Evolutionary conservation across 352 stramenopile species (phyloP).

Genomic region (Peronospora destructor): DNA sequence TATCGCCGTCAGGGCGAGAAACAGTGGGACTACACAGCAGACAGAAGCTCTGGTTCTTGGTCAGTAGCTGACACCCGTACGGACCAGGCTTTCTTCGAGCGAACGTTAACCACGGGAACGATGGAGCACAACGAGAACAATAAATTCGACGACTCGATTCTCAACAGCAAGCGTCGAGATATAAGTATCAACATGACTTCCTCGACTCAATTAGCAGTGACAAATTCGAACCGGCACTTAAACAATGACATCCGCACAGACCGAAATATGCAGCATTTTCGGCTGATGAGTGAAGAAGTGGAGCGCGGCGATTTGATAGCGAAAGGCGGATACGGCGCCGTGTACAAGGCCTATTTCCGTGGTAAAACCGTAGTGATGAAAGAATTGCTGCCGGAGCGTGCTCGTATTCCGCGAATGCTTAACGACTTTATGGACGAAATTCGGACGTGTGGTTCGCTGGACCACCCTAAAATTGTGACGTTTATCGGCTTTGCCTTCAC

Average conservation of each 20-base stretch:
- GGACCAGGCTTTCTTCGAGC: conserved; percentile 14
- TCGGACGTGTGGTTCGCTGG: conserved; percentile 30
- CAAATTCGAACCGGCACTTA: conserved; percentile 21
- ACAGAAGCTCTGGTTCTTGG: conserved; percentile 14
- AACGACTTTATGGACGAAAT: conserved; percentile 51
- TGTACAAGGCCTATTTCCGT: conserved; percentile 46
- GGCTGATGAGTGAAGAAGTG: conserved; percentile 45
- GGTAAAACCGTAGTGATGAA: conserved; percentile 38
- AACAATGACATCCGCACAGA: conserved; percentile 70
- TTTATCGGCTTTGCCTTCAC: conserved; percentile 53
- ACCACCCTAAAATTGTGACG: conserved; percentile 43
- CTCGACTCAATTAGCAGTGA: conserved; percentile 7
- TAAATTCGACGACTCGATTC: conserved; percentile 13
- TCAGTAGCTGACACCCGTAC: conserved; percentile 6
- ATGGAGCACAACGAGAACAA: conserved; percentile 9
- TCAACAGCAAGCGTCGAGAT: conserved; percentile 13
- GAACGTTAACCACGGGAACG: conserved; percentile 22
- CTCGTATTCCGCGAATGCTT: conserved; percentile 29
- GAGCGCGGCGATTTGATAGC: conserved; percentile 34
- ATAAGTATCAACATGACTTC: conserved; percentile 13
- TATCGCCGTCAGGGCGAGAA: conserved; percentile 16
- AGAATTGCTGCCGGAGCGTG: conserved; percentile 32
- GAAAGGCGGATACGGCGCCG: conserved; percentile 50
- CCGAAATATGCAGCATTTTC: conserved; percentile 43
- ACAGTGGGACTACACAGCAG: conserved; percentile 17